Conservation (phyloP, 208 protist species). For the Perkinsela sp. region DNA sequence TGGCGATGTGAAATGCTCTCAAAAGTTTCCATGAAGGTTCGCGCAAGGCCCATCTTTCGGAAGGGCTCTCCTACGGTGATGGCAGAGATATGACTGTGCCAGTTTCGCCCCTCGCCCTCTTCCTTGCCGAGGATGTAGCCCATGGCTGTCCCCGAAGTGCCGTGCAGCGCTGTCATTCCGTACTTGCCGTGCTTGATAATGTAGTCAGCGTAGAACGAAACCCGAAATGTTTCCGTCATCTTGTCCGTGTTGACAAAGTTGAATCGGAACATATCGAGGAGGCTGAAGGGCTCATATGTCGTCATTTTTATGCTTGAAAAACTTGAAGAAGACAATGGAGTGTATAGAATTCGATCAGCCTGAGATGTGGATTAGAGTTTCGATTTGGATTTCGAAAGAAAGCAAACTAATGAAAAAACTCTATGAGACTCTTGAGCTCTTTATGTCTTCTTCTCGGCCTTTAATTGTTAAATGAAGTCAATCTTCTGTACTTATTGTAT, state of each 20-base stretch:
- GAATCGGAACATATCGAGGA: constrained; percentile 73
- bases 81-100: constrained; percentile 94
- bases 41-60: constrained; percentile 71
- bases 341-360: too few species aligned
- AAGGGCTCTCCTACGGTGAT: constrained; percentile 91
- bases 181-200: constrained; percentile 84
- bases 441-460: too few species aligned
- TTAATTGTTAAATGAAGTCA: too few species aligned
- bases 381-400: too few species aligned
- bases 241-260: constrained; percentile 87
- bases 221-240: constrained; percentile 87
- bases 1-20: constrained; percentile 56
- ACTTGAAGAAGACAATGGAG: too few species aligned
- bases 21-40: constrained; percentile 74
- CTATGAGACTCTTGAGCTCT: too few species aligned
- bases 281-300: constrained; percentile 52
- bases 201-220: constrained; percentile 90
- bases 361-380: too few species aligned
- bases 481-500: too few species aligned
- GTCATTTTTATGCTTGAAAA: too few species aligned
- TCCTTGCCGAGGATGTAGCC: constrained; percentile 88
- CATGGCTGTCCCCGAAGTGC: constrained; percentile 62
- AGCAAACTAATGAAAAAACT: too few species aligned
- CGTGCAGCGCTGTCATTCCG: constrained; percentile 57
- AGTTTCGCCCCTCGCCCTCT: constrained; percentile 71